Percentiles rank a stretch among this genome's conserved stretches.
These are phyloP conservation scores for Avicennia marina DNA, from an alignment of 257 asterid genomes.

Conservation along the genomic window DNA sequence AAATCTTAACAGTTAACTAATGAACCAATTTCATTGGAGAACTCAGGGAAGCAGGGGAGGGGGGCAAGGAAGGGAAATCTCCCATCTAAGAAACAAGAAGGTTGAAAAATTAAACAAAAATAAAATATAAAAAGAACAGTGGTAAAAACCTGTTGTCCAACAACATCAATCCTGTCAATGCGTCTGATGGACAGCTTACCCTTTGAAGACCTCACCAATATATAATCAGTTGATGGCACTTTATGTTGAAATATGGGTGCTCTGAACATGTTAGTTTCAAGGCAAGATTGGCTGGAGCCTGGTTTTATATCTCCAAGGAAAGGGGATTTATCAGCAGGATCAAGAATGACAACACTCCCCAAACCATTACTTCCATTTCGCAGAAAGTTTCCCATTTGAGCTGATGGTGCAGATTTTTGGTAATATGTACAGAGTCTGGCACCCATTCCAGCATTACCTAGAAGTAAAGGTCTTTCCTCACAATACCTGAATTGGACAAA, in stretches of 20 bases:
- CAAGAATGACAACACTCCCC: conserved; percentile 78
- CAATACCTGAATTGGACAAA: conserved; percentile 61
- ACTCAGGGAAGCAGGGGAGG: too few relatives aligned
- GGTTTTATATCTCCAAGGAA: conserved; percentile 96
- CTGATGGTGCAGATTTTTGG: conserved; percentile 75
- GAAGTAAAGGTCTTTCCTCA: conserved; percentile 96
- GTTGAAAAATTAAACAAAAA: neutral
- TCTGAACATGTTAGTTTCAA: conserved; percentile 94
- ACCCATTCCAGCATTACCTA: conserved; percentile 97
- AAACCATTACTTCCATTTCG: conserved; percentile 71
- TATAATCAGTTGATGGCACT: conserved; percentile 83
- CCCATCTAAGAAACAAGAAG: conserved; percentile 11
- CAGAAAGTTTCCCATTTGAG: conserved; percentile 63
- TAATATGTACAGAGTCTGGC: conserved; percentile 93
- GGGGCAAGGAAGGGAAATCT: neutral
- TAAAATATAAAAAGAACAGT: conserved; percentile 13
- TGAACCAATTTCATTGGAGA: too few relatives aligned
- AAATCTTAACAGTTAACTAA: too few relatives aligned
- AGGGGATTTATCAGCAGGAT: conserved; percentile 98
- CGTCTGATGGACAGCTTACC: conserved; percentile 98
- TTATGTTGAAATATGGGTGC: conserved; percentile 94
- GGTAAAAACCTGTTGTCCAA: conserved; percentile 90
- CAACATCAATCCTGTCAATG: conserved; percentile 92
- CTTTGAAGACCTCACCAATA: conserved; percentile 93
- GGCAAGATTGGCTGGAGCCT: conserved; percentile 81